Conservation (phyloP, 345 rosid species). For the Ceriops decandra region DNA sequence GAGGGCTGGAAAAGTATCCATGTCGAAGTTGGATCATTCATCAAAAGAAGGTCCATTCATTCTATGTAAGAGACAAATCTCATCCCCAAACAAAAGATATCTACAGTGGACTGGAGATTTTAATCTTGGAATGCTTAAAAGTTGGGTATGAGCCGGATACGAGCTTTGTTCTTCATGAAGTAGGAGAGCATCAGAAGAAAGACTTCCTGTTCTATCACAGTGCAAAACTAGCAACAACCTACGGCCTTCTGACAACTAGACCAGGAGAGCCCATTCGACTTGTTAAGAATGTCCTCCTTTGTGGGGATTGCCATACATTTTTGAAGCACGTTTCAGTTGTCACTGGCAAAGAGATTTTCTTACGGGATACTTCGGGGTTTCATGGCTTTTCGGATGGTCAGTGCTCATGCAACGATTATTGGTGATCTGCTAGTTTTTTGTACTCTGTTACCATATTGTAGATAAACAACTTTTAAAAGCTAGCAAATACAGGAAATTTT, state of each 20-base stretch:
- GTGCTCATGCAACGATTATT: constrained; percentile 67
- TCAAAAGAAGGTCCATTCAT: constrained; percentile 54
- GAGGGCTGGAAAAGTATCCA: constrained; percentile 59
- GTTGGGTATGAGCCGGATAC: constrained; percentile 77
- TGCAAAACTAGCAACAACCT: constrained; percentile 78
- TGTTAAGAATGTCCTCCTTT: constrained; percentile 65
- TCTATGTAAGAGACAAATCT: constrained; percentile 60
- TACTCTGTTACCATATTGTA: too few relatives aligned
- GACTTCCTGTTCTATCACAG: constrained; percentile 79
- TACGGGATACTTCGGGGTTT: constrained; percentile 83
- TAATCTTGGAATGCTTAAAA: constrained; percentile 62
- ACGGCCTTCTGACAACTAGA: constrained; percentile 53
- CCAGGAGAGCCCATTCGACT: constrained; percentile 48
- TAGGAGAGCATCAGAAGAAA: constrained; percentile 79
- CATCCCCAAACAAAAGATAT: constrained; percentile 66
- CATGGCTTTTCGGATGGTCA: constrained; percentile 64
- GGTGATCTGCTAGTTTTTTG: constrained; percentile 31
- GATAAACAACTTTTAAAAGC: too few relatives aligned
- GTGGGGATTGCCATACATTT: constrained; percentile 85
- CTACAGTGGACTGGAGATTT: constrained; percentile 63
- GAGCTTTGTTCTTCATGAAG: constrained; percentile 84
- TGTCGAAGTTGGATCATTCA: constrained; percentile 78
- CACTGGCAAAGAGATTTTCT: constrained; percentile 52
- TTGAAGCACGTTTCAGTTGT: constrained; percentile 51
- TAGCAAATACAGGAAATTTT: too few relatives aligned